Evolutionary conservation across 2,329 filamentous ascomycete genomes (phyloP).

Genomic region (Lachnellula subtilissima): DNA sequence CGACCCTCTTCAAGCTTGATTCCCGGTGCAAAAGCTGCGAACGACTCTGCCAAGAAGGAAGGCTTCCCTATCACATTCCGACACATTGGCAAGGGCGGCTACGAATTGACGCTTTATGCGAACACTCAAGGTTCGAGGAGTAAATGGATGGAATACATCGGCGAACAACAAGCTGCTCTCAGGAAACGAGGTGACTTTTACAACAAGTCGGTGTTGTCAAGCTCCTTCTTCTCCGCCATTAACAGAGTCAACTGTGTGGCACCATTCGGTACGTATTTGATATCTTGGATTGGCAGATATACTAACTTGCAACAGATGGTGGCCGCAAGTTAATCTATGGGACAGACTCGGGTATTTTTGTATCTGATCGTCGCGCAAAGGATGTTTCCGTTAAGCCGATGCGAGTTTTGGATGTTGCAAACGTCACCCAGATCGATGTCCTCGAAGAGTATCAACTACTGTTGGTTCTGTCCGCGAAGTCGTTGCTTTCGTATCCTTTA

Average conservation of each 20-base stretch:
- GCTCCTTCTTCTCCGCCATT: slow-evolving; percentile 54
- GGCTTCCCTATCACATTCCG: slow-evolving; percentile 95
- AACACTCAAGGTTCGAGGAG: slow-evolving; percentile 79
- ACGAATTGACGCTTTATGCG: slow-evolving; percentile 85
- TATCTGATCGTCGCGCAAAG: slow-evolving; percentile 86
- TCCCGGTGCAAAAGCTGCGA: slow-evolving; percentile 49
- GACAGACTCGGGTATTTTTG: slow-evolving; percentile 88
- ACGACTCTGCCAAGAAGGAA: slow-evolving; percentile 60
- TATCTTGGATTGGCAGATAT: slow-evolving; percentile 13
- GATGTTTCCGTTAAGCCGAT: slow-evolving; percentile 69
- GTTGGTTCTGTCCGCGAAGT: slow-evolving; percentile 88
- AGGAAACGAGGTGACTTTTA: slow-evolving; percentile 89
- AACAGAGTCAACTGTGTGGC: slow-evolving; percentile 94
- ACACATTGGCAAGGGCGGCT: slow-evolving; percentile 91
- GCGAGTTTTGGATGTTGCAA: slow-evolving; percentile 77
- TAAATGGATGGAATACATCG: slow-evolving; percentile 97
- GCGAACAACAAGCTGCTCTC: slow-evolving; percentile 81
- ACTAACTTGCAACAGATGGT: slow-evolving; percentile 58
- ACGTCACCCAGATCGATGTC: slow-evolving; percentile 92
- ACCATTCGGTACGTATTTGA: slow-evolving; percentile 65
- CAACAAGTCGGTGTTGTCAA: slow-evolving; percentile 61
- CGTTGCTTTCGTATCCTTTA: slow-evolving; percentile 81
- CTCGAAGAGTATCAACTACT: slow-evolving; percentile 92
- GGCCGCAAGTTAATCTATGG: slow-evolving; percentile 92
- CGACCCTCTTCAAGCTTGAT: slow-evolving; percentile 83